Conservation (phyloP, 352 stramenopile species). For the Phytophthora aleatoria region DNA sequence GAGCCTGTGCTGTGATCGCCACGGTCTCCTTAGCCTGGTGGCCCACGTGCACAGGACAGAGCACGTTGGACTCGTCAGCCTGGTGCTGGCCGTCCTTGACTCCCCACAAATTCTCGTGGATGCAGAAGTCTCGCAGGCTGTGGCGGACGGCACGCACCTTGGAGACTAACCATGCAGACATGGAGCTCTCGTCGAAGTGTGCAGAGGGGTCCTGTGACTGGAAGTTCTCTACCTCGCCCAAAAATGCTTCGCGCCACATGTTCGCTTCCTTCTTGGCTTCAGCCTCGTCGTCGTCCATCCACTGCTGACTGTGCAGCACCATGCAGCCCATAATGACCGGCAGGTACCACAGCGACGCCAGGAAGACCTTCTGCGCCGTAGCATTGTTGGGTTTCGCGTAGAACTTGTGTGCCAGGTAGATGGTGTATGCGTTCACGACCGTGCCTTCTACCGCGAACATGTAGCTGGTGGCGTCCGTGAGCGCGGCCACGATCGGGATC, state of each 20-base stretch:
- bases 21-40: constrained; percentile 71
- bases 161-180: constrained; percentile 65
- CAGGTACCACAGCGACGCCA: constrained; percentile 98
- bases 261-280: constrained; percentile 60
- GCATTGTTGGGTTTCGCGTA: constrained; percentile 92
- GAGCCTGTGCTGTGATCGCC: constrained; percentile 57
- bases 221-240: constrained; percentile 75
- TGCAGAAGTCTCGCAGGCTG: constrained; percentile 77
- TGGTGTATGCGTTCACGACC: constrained; percentile 95
- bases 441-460: constrained; percentile 99
- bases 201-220: constrained; percentile 44
- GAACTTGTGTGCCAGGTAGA: constrained; percentile 97
- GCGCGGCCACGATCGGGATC: constrained; percentile 93
- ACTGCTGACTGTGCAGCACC: constrained; percentile 96
- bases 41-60: constrained; percentile 81
- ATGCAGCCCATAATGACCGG: constrained; percentile 97
- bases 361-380: constrained; percentile 97
- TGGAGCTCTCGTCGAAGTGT: constrained; percentile 51
- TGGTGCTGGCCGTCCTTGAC: constrained; percentile 77
- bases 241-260: constrained; percentile 73
- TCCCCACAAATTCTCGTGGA: constrained; percentile 87
- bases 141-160: constrained; percentile 71
- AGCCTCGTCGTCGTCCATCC: constrained; percentile 75
- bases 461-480: constrained; percentile 95
- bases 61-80: constrained; percentile 69